These are phyloP conservation scores for Penicillium sp. DNA, from an alignment of 2,329 filamentous ascomycete genomes.

Conservation along the genomic window DNA sequence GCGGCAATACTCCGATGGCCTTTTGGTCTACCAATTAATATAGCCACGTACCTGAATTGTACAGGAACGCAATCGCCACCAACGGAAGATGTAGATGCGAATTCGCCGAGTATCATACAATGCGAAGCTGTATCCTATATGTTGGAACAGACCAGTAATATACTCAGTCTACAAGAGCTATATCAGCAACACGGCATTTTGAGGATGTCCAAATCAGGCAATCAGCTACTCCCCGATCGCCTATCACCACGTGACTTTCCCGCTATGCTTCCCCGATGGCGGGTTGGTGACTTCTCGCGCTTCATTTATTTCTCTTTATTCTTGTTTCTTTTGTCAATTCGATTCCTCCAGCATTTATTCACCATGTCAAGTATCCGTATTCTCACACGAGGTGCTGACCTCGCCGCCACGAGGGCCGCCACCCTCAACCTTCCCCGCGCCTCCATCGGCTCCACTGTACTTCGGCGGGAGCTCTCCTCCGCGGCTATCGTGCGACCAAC, in stretches of 20 bases:
- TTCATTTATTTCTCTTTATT: conserved; percentile 14
- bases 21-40: neutral
- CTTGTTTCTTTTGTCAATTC: conserved; percentile 12
- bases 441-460: conserved; percentile 32
- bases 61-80: neutral
- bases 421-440: conserved; percentile 25
- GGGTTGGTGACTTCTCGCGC: conserved; percentile 11
- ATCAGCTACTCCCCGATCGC: conserved; percentile 20
- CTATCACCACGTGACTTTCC: conserved; percentile 43
- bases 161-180: neutral
- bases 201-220: conserved; percentile 8
- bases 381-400: conserved; percentile 30
- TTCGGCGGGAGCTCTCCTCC: conserved; percentile 30
- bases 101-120: too few relatives aligned
- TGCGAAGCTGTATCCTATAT: too few relatives aligned
- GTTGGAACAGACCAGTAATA: neutral
- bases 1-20: neutral
- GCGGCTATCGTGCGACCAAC: conserved; percentile 27
- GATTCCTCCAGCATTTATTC: conserved; percentile 16
- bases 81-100: too few relatives aligned
- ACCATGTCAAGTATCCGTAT: conserved; percentile 31
- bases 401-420: conserved; percentile 27
- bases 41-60: neutral
- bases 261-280: conserved; percentile 25
- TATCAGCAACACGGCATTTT: neutral